Evolutionary conservation across 495 filamentous ascomycete species (phyloP).

Genomic region (Massariosphaeria phaeospora): DNA sequence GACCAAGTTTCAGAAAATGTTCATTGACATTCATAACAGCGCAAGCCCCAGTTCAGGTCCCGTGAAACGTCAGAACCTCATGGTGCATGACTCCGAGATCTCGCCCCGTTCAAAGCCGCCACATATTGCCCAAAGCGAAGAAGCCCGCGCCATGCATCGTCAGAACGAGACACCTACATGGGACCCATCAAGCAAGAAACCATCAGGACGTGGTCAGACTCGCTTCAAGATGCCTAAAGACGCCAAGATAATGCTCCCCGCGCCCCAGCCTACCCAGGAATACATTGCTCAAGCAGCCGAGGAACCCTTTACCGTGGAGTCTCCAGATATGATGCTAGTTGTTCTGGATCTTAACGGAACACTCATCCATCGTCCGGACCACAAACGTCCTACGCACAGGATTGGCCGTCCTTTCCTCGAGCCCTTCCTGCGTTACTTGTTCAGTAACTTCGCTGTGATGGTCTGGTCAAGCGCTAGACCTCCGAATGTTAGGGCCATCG

Average conservation of each 20-base stretch:
- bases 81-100: too few relatives aligned
- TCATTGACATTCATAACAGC: too few relatives aligned
- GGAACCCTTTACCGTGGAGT: slow-evolving; percentile 30
- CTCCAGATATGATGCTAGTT: slow-evolving; percentile 57
- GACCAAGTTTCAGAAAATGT: too few relatives aligned
- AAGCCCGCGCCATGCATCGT: too few relatives aligned
- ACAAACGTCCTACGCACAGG: slow-evolving; percentile 49
- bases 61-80: too few relatives aligned
- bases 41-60: too few relatives aligned
- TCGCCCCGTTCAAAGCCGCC: too few relatives aligned
- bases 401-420: slow-evolving; percentile 56
- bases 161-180: too few relatives aligned
- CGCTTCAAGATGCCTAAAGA: slow-evolving; percentile 9
- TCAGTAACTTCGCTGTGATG: slow-evolving; percentile 64
- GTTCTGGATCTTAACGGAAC: slow-evolving; percentile 94
- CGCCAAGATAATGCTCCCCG: slow-evolving; percentile 24
- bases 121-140: too few relatives aligned
- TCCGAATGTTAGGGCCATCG: slow-evolving; percentile 62
- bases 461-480: slow-evolving; percentile 86
- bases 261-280: slow-evolving; percentile 40
- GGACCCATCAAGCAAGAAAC: too few relatives aligned
- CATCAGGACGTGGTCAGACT: too few relatives aligned
- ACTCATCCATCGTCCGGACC: slow-evolving; percentile 61
- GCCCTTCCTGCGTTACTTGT: slow-evolving; percentile 60
- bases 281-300: slow-evolving; percentile 47